Conservation (phyloP, 176 grass and related monocot genomes). For the Carex myosuroides region DNA sequence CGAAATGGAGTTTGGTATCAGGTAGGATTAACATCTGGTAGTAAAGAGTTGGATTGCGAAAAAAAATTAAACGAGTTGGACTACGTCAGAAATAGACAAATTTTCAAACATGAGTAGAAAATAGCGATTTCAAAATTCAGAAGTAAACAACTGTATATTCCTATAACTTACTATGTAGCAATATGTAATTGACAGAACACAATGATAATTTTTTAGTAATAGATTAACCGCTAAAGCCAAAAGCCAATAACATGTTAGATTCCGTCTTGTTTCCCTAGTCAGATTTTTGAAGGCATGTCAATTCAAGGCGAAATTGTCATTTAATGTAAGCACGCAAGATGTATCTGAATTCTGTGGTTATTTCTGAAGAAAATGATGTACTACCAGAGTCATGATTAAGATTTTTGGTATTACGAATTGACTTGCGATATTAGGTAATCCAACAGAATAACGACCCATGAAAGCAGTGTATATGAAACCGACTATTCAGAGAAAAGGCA, state of each 20-base stretch:
- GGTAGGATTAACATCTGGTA: too few relatives aligned
- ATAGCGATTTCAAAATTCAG: too few relatives aligned
- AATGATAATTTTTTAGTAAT: neutral
- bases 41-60: too few relatives aligned
- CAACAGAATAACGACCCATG: neutral
- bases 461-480: neutral
- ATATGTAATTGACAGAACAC: neutral
- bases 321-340: neutral
- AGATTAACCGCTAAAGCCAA: neutral
- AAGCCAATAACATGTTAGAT: neutral
- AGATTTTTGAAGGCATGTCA: neutral
- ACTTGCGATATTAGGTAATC: neutral
- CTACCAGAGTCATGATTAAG: neutral
- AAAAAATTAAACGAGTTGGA: too few relatives aligned
- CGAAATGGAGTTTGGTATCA: too few relatives aligned
- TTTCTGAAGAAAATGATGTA: neutral
- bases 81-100: too few relatives aligned
- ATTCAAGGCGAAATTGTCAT: neutral
- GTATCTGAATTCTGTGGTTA: neutral
- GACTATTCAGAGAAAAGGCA: neutral
- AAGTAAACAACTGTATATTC: too few relatives aligned
- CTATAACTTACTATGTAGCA: neutral
- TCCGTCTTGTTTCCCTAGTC: neutral
- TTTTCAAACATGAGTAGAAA: too few relatives aligned
- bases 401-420: constrained; percentile 11